These are phyloP conservation scores for Biscogniauxia sp. DNA, from an alignment of 2,329 filamentous ascomycete genomes.

Conservation along the genomic window DNA sequence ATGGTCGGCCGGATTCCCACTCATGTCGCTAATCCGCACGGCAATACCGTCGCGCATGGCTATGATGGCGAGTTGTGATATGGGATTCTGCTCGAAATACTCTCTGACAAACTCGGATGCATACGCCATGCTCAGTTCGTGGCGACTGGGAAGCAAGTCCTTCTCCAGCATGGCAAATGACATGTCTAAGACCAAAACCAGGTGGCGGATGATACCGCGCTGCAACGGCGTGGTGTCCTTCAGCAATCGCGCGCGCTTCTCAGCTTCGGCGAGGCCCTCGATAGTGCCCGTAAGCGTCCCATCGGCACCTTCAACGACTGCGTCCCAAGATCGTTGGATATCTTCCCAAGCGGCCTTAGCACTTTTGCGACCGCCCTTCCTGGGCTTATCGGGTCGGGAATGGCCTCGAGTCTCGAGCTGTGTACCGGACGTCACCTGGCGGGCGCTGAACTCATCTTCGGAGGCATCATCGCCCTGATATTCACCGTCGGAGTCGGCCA, in stretches of 20 bases:
- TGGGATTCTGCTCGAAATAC: conserved; percentile 98
- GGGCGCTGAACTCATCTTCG: conserved; percentile 60
- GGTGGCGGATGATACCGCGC: conserved; percentile 94
- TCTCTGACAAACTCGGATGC: conserved; percentile 86
- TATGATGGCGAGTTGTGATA: conserved; percentile 88
- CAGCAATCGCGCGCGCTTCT: conserved; percentile 76
- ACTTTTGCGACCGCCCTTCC: conserved; percentile 32
- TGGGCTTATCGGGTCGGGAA: conserved; percentile 26
- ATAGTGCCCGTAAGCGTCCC: conserved; percentile 71
- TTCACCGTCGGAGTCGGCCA: conserved; percentile 74
- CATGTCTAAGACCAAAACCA: conserved; percentile 88
- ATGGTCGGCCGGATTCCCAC: conserved; percentile 87
- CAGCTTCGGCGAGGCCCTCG: conserved; percentile 73
- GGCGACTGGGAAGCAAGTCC: conserved; percentile 85
- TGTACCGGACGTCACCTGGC: conserved; percentile 41
- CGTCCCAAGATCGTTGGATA: conserved; percentile 68
- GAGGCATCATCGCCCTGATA: conserved; percentile 63
- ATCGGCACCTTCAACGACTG: conserved; percentile 74
- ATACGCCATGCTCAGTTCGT: conserved; percentile 77
- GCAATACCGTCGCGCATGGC: conserved; percentile 93
- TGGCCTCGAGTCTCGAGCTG: conserved; percentile 23
- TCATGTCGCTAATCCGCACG: conserved; percentile 81
- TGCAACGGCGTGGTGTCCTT: conserved; percentile 95
- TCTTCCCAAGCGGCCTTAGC: conserved; percentile 62
- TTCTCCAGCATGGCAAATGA: conserved; percentile 94